Base-by-base conservation (phyloP, 805 yeast species). In the Candida verbasci region DNA sequence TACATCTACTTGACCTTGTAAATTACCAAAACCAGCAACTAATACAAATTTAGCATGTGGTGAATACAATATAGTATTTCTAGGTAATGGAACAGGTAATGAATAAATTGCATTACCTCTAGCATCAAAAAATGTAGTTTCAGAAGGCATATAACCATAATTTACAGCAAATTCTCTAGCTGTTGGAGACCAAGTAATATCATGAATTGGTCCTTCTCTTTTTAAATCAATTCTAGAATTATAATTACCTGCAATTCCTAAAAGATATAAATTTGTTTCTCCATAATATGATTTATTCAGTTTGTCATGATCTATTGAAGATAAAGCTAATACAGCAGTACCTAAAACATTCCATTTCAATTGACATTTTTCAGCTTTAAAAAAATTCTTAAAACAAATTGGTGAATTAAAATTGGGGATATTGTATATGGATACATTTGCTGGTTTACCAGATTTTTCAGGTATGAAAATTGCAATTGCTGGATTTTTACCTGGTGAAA, bases 131-230 rank as follows among this genome's bases (percentile, higher is more conserved):
- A 93, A 87, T 9, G 96, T 80, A 17, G 97, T 89, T 52, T 84
- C 82, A 20, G 96, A 86, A 2, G 99, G 99, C 97, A 93, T 93
- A 65, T 78, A 89, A 22, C 98, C 99, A 56, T 89, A 89, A 38
- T 86, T 87, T 29, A 93, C 98, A 42, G 96, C 97, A 68, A 93
- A 94, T 65, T 93, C 97, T 49, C 96, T 76, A 14, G 96, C 86
- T 35, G 88, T 79, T 41, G 97, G 96, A 17, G 95, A 84, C 99
- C 99, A 93, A 16, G 93, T 81, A 43, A 91, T 86, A 60, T 93
- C 98, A 65, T 93, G 97, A 49, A 93, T 88, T 30, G 99, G 97
- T 22, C 97, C 97, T 54, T 88, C 96, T 50, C 86, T 82, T 44
- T 86, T 87, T 50, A 93, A 76, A 40, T 80, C 74, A 51, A 93